phyloP scores from a whole-genome alignment of 805 yeast species.

The Wickerhamomyces sydowiorum region DNA sequence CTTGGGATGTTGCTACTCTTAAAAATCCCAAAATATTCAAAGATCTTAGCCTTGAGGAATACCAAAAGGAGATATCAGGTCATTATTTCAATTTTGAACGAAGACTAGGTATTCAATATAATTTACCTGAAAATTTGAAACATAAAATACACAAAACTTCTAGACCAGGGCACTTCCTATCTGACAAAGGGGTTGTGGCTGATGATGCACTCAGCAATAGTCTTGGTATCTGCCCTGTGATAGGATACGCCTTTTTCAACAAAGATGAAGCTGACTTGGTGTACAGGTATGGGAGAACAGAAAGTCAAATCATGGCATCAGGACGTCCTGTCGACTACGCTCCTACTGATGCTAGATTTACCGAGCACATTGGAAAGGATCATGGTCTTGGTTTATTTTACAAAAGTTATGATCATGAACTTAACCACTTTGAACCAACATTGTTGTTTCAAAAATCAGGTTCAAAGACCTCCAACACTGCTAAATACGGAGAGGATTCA shows the following conservation, averaged over 20 bases:
- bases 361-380: no score
- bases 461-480: neutral
- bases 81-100: neutral
- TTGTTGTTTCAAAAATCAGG: no score
- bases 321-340: no score
- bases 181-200: neutral
- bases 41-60: neutral
- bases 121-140: neutral
- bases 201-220: no score
- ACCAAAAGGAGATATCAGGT: neutral
- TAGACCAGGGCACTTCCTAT: neutral
- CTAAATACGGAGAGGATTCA: neutral
- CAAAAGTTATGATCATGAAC: neutral
- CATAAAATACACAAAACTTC: no score
- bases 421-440: neutral
- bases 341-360: no score
- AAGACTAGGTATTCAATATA: neutral
- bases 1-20: neutral
- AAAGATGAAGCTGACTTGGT: neutral
- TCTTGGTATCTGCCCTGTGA: neutral
- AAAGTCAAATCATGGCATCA: no score
- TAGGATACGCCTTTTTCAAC: neutral
- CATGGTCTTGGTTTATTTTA: neutral
- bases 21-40: neutral
- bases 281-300: no score